A percentile compares a stretch with the other conserved stretches of the same genome.
Evolutionary conservation across 2,329 filamentous ascomycete genomes (phyloP).

Genomic region (Xylaria sp.): DNA sequence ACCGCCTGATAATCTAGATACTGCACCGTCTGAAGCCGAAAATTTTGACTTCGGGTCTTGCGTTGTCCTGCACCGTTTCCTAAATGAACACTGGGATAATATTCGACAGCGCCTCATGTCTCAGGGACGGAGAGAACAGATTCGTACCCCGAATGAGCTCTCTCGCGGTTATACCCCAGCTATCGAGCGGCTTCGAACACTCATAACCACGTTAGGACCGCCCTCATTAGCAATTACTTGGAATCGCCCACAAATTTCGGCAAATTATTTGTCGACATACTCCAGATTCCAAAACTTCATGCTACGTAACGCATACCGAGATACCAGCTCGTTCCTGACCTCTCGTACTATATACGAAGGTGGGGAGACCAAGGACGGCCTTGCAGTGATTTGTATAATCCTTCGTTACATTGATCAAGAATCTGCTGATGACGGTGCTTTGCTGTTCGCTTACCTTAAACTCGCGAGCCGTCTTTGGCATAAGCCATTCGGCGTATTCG

Average conservation of each 20-base stretch:
- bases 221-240: constrained; percentile 72
- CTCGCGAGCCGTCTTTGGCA: constrained; percentile 75
- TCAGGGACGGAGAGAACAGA: constrained; percentile 62
- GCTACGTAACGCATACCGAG: constrained; percentile 70
- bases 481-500: constrained; percentile 68
- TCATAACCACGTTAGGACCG: constrained; percentile 70
- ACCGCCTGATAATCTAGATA: constrained; percentile 54
- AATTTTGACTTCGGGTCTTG: constrained; percentile 74
- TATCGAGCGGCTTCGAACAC: constrained; percentile 63
- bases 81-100: constrained; percentile 76
- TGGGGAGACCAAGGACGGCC: constrained; percentile 72
- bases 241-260: constrained; percentile 69
- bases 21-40: constrained; percentile 48
- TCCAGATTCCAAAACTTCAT: constrained; percentile 76
- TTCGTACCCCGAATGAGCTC: constrained; percentile 60
- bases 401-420: constrained; percentile 71
- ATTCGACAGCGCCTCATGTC: constrained; percentile 68
- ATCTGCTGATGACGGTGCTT: constrained; percentile 67
- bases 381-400: constrained; percentile 73
- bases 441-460: constrained; percentile 73
- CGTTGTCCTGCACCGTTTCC: constrained; percentile 69
- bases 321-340: constrained; percentile 68
- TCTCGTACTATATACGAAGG: constrained; percentile 72
- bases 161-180: constrained; percentile 59
- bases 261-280: constrained; percentile 67